phyloP scores from a whole-genome alignment of 768 basidiomycete species.

The Pleurotus giganteus region DNA sequence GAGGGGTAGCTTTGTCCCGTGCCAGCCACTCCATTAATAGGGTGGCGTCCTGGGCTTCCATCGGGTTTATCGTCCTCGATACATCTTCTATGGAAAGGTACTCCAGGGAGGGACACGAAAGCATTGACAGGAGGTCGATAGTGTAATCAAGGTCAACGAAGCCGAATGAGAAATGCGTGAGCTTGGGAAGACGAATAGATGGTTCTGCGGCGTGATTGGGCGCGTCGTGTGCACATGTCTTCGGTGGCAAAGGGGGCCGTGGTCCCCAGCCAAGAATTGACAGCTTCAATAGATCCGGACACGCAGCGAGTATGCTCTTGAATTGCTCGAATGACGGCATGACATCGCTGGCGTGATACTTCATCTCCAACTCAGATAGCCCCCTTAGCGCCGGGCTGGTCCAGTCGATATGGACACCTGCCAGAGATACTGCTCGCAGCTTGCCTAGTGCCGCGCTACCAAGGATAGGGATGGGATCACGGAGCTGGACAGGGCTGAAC shows the following conservation, averaged over 20 bases:
- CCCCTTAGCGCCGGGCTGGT: constrained; percentile 33
- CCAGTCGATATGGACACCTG: constrained; percentile 64
- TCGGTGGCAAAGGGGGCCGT: constrained; percentile 13
- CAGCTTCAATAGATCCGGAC: constrained; percentile 39
- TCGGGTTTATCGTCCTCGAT: constrained; percentile 32
- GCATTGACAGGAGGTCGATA: constrained; percentile 32
- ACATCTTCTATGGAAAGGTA: constrained; percentile 40
- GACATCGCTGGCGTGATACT: constrained; percentile 56
- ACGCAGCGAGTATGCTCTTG: constrained; percentile 36
- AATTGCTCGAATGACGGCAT: constrained; percentile 52
- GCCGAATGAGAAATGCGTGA: constrained; percentile 38
- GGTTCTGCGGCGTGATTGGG: constrained; percentile 8
- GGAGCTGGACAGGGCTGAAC: constrained; percentile 43
- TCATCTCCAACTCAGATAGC: constrained; percentile 48
- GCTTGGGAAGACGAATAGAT: constrained; percentile 22
- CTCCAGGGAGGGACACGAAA: constrained; percentile 27
- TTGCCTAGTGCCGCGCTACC: constrained; percentile 30
- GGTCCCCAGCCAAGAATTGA: constrained; percentile 57
- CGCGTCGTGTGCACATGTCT: constrained; percentile 1
- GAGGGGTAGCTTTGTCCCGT: neutral
- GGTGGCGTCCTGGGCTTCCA: constrained; percentile 32
- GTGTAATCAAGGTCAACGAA: constrained; percentile 41
- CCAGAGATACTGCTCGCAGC: constrained; percentile 43
- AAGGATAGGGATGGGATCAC: constrained; percentile 42
- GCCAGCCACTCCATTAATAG: constrained; percentile 33